A percentile compares a stretch with the other conserved stretches of the same genome.
phyloP scores from a whole-genome alignment of 2,329 filamentous ascomycete genomes.

The Hypomyces rosellus region DNA sequence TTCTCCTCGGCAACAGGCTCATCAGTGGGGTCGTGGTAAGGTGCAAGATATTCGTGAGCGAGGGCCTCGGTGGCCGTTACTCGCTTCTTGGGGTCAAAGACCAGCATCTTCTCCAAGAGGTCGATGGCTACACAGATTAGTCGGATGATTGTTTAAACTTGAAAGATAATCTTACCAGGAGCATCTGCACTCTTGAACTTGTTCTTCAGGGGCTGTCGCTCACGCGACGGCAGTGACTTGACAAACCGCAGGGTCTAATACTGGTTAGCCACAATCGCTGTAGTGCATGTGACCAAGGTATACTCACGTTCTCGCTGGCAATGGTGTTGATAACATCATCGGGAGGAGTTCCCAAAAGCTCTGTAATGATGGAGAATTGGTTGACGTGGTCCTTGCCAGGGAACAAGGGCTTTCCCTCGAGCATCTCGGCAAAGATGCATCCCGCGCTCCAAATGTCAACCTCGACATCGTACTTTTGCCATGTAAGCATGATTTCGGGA shows the following conservation, averaged over 20 bases:
- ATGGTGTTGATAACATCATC: constrained; percentile 99
- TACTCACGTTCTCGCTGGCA: constrained; percentile 86
- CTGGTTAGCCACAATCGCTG: constrained; percentile 11
- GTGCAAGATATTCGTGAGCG: constrained; percentile 85
- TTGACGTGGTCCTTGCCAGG: constrained; percentile 99
- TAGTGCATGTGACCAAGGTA: too few species aligned
- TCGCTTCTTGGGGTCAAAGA: constrained; percentile 96
- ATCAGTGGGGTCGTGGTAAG: constrained; percentile 95
- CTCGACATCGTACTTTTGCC: constrained; percentile 99
- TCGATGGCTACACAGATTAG: constrained; percentile 62
- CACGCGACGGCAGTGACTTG: constrained; percentile 90
- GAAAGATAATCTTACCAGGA: constrained; percentile 50
- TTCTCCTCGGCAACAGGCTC: constrained; percentile 95
- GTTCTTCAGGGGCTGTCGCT: constrained; percentile 75
- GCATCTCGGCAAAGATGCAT: constrained; percentile 99
- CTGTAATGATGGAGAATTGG: constrained; percentile 99
- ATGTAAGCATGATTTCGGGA: constrained; percentile 99
- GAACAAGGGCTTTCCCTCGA: constrained; percentile 96
- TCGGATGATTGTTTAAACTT: not conserved
- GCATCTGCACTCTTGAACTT: constrained; percentile 97
- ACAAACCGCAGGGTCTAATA: constrained; percentile 86
- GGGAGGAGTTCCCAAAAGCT: constrained; percentile 89
- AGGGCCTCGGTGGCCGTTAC: constrained; percentile 82
- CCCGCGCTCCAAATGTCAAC: constrained; percentile 99
- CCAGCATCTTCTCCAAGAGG: constrained; percentile 91